Conservation (phyloP, 202 grass and related monocot genomes). For the Carex sylvatica region DNA sequence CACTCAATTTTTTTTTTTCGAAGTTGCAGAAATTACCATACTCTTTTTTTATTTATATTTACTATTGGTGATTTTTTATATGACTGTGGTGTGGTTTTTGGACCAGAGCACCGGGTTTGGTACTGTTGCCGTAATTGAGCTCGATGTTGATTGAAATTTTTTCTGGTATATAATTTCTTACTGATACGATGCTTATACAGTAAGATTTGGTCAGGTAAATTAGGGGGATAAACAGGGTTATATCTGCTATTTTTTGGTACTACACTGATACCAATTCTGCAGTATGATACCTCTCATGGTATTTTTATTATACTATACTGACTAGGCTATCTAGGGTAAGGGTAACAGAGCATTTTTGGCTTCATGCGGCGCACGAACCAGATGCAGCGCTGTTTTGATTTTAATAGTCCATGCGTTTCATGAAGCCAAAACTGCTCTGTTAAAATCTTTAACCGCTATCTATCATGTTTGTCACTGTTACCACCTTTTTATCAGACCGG, state of each 20-base stretch:
- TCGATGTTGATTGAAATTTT: neutral
- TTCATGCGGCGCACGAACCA: no score
- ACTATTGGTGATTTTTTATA: neutral
- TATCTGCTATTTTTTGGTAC: slow-evolving; percentile 17
- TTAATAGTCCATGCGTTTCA: no score
- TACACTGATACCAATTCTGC: neutral
- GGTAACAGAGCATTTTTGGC: no score
- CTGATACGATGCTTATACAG: neutral
- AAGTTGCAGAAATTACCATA: neutral
- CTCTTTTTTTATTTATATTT: neutral
- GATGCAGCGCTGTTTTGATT: no score
- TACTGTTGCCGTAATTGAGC: neutral
- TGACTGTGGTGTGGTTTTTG: neutral
- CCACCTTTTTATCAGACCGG: neutral
- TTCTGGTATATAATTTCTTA: neutral
- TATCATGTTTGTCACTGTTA: neutral
- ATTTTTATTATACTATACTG: slow-evolving; percentile 6
- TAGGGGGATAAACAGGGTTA: neutral
- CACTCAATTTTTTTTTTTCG: neutral
- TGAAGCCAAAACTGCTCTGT: no score
- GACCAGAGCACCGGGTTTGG: neutral
- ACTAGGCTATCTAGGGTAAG: neutral
- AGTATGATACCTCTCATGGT: neutral
- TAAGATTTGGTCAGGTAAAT: neutral
- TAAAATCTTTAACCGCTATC: no score